These are phyloP conservation scores for Solanum hybrid DNA, from an alignment of 305 asterid genomes.

Conservation along the genomic window DNA sequence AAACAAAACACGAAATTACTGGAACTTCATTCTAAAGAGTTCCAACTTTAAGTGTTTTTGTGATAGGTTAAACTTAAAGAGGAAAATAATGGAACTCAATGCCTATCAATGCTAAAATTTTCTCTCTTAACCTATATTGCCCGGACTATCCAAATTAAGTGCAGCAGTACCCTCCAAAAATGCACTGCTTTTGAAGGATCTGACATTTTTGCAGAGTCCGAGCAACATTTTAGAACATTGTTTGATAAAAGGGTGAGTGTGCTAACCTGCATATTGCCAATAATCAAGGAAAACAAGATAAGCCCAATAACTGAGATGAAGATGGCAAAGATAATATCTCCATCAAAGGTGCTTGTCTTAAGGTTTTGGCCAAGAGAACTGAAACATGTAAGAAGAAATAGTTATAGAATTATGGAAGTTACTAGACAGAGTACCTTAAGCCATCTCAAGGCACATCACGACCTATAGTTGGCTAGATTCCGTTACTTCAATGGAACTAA, in stretches of 20 bases:
- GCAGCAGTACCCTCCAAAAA: neutral
- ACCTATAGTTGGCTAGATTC: neutral
- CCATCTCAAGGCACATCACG: neutral
- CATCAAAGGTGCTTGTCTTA: slow-evolving; percentile 36
- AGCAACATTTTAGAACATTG: neutral
- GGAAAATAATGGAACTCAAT: neutral
- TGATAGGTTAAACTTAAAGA: neutral
- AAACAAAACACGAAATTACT: neutral
- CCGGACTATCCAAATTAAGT: neutral
- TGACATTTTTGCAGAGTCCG: neutral
- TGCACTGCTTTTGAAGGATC: neutral
- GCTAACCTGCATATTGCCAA: slow-evolving; percentile 65
- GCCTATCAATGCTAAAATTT: neutral
- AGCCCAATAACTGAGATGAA: slow-evolving; percentile 40
- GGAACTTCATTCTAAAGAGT: neutral
- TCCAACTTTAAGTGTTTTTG: neutral
- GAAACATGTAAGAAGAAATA: slow-evolving; percentile 7
- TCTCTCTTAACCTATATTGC: neutral
- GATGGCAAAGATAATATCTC: slow-evolving; percentile 47
- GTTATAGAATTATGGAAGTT: neutral
- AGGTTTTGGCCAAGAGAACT: slow-evolving; percentile 75
- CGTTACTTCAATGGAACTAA: neutral
- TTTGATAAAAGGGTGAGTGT: neutral
- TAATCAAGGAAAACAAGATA: slow-evolving; percentile 46
- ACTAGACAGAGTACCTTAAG: neutral